Conservation (phyloP, 2,329 filamentous ascomycete genomes). For the Lachnellula hyalina region DNA sequence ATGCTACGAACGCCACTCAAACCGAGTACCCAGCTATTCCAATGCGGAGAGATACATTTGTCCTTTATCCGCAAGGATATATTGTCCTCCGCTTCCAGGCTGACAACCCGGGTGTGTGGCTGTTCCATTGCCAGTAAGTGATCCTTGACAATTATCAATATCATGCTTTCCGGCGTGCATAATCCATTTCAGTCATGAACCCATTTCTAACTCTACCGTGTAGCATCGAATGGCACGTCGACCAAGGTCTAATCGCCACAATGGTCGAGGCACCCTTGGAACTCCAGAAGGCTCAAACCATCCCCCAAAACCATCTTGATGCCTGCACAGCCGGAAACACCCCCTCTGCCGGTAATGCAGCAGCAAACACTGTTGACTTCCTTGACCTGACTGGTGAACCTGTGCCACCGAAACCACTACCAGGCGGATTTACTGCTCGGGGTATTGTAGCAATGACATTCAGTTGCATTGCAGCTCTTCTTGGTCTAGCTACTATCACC, state of each 20-base stretch:
- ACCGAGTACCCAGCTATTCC: conserved; percentile 49
- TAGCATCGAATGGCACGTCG: conserved; percentile 73
- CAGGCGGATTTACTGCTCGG: conserved; percentile 26
- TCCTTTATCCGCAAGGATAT: conserved; percentile 60
- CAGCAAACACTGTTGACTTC: conserved; percentile 60
- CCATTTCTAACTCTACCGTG: conserved; percentile 34
- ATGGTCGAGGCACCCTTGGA: conserved; percentile 39
- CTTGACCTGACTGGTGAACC: conserved; percentile 55
- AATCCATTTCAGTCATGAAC: not conserved
- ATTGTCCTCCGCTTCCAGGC: conserved; percentile 63
- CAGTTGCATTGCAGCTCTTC: conserved; percentile 25
- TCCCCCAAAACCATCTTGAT: conserved; percentile 55
- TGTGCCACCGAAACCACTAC: conserved; percentile 21
- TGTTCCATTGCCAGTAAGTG: conserved; percentile 65
- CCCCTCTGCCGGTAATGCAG: conserved; percentile 63
- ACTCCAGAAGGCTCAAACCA: conserved; percentile 36
- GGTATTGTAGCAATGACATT: conserved; percentile 30
- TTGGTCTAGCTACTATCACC: conserved; percentile 26
- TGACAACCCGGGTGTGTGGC: conserved; percentile 65
- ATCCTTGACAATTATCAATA: not conserved
- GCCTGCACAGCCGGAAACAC: conserved; percentile 50
- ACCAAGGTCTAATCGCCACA: conserved; percentile 59
- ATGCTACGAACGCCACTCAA: conserved; percentile 38
- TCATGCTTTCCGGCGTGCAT: not conserved
- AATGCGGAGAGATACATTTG: conserved; percentile 63